phyloP scores from a whole-genome alignment of 2,329 filamentous ascomycete genomes.

The Akanthomyces lecanii region DNA sequence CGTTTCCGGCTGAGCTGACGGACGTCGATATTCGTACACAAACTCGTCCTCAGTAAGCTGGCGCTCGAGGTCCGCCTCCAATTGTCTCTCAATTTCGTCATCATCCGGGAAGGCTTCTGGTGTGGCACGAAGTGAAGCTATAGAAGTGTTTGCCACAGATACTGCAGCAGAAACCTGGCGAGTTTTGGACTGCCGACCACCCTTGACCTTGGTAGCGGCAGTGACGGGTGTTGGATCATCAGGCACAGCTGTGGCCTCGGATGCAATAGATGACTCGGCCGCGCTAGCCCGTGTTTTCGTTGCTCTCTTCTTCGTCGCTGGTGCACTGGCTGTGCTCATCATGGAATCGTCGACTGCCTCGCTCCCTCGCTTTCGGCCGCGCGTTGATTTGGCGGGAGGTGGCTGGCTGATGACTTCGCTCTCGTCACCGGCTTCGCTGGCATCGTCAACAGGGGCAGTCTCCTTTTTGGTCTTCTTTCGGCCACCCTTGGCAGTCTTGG shows the following conservation, averaged over 20 bases:
- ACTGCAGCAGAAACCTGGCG: conserved; percentile 49
- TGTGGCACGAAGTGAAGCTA: conserved; percentile 35
- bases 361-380: conserved; percentile 61
- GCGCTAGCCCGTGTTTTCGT: conserved; percentile 48
- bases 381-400: conserved; percentile 38
- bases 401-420: conserved; percentile 24
- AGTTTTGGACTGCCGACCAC: conserved; percentile 37
- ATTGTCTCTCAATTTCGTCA: conserved; percentile 60
- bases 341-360: conserved; percentile 51
- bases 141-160: conserved; percentile 50
- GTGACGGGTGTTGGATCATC: conserved; percentile 30
- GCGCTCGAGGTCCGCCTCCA: conserved; percentile 61
- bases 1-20: conserved; percentile 28
- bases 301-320: conserved; percentile 56
- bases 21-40: conserved; percentile 39
- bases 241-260: conserved; percentile 38
- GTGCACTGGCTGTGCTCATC: conserved; percentile 40
- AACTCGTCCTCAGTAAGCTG: conserved; percentile 52
- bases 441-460: conserved; percentile 36
- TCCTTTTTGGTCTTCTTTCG: conserved; percentile 47
- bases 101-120: conserved; percentile 51
- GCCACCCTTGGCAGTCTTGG: conserved; percentile 43
- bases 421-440: conserved; percentile 27
- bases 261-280: conserved; percentile 34
- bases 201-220: conserved; percentile 24